Evolutionary conservation across 371 early-diverging fungal species (phyloP).

Genomic region (Dinochytrium kinnereticum): DNA sequence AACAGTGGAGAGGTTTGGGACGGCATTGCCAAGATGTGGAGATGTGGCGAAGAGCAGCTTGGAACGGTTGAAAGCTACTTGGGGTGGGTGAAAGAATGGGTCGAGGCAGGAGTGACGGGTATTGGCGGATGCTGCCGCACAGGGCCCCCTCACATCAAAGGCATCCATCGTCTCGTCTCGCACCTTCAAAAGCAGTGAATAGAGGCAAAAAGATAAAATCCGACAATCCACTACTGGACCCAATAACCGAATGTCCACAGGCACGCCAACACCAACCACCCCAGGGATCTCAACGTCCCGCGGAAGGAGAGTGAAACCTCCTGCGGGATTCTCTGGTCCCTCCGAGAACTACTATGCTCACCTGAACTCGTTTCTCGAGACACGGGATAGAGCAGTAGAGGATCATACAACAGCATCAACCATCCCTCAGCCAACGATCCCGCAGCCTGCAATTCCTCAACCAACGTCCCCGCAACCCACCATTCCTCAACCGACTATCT

Average conservation of each 20-base stretch:
- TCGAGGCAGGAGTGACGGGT: constrained; percentile 33
- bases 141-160: constrained; percentile 17
- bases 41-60: not conserved
- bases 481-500: not conserved
- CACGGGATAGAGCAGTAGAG: not conserved
- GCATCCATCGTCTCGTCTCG: not conserved
- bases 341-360: constrained; percentile 6
- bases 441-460: not conserved
- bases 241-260: no score
- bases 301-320: not conserved
- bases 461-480: not conserved
- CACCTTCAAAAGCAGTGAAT: not conserved
- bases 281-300: not conserved
- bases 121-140: constrained; percentile 39
- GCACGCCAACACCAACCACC: no score
- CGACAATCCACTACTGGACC: no score
- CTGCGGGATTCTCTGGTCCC: not conserved
- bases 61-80: constrained; percentile 12
- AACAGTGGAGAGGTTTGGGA: constrained; percentile 44
- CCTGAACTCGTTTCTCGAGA: constrained; percentile 4
- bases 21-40: constrained; percentile 27
- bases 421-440: not conserved
- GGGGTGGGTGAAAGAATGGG: constrained; percentile 28
- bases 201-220: not conserved
- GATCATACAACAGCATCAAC: not conserved